Evolutionary conservation across 202 grass and related monocot genomes (phyloP).

Genomic region (Saccharum hybrid): DNA sequence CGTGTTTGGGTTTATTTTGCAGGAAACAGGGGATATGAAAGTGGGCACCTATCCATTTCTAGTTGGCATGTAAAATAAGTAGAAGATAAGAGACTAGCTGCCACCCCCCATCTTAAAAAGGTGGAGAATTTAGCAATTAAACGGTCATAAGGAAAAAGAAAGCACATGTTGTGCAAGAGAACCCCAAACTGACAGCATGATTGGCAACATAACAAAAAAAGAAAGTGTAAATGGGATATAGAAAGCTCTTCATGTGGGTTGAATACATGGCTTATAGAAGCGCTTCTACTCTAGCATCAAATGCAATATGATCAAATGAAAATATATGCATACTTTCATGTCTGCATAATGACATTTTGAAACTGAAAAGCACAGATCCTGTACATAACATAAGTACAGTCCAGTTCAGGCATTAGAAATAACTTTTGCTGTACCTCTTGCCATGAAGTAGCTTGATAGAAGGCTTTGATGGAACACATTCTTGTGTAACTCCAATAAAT

Average conservation of each 20-base stretch:
- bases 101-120: not conserved
- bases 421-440: not conserved
- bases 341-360: not conserved
- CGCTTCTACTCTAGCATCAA: not conserved
- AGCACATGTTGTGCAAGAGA: not conserved
- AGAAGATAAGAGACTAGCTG: not conserved
- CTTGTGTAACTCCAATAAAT: constrained; percentile 4
- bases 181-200: constrained; percentile 15
- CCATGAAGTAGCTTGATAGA: constrained; percentile 15
- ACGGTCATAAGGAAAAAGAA: not conserved
- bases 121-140: not conserved
- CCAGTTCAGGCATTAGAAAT: not conserved
- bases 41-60: not conserved
- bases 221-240: constrained; percentile 27
- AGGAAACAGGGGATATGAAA: not conserved
- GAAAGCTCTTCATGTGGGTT: constrained; percentile 8
- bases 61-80: not conserved
- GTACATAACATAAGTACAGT: not conserved
- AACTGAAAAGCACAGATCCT: constrained; percentile 18
- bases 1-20: not conserved
- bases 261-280: constrained; percentile 11
- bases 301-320: constrained; percentile 16
- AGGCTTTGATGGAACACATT: constrained; percentile 21
- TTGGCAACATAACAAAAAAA: not conserved
- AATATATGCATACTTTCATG: constrained; percentile 35